Evolutionary conservation across 306 rosid species (phyloP), one percentile per base, ranked within the genome.

Genomic region (Corylus avellana): DNA sequence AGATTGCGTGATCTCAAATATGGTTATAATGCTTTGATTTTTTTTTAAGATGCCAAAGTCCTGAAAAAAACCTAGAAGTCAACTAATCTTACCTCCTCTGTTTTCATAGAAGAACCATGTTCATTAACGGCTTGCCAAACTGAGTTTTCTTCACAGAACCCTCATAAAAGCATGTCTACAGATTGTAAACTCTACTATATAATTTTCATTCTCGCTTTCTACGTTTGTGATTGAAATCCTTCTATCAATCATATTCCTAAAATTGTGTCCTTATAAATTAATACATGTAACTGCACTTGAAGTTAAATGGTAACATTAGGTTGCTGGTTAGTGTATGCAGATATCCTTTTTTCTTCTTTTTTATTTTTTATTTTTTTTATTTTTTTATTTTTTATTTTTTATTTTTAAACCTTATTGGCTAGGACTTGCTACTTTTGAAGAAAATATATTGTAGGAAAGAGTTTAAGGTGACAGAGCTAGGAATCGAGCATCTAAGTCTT

Each of bases 11-110:
- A 16, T 18, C 17, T 66, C 44, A 12, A 16, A 68, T 42, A 42
- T 39, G 29, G 25, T 32, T n/a, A 2, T 68, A 42, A 8, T 39
- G 27, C 8, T 42, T 67, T 67, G 44, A 35, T 27, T 11, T 4
- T 32, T 63, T 13, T 32, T 5, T 42, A 42, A 42, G 46, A 42
- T 8, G 46, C 46, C 35, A n/a, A 78, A 42, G 12, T 54, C 44
- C 42, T 35, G 51, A 32, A 75, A 39, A 46, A 49, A 44, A 62
- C 53, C 51, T 71, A 9, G 70, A 64, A 32, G 37, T 53, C 46
- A 73, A 69, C 12, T 55, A 67, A 54, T 61, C 63, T 68, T 73
- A 69, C 59, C 78, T 82, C 62, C 74, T 70, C 74, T 58, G 62
- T 56, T 18, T 49, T 56, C 69, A 32, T 12, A 50, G 51, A 63